phyloP scores from a whole-genome alignment of 441 rosid species.

The Populus tomentosa region DNA sequence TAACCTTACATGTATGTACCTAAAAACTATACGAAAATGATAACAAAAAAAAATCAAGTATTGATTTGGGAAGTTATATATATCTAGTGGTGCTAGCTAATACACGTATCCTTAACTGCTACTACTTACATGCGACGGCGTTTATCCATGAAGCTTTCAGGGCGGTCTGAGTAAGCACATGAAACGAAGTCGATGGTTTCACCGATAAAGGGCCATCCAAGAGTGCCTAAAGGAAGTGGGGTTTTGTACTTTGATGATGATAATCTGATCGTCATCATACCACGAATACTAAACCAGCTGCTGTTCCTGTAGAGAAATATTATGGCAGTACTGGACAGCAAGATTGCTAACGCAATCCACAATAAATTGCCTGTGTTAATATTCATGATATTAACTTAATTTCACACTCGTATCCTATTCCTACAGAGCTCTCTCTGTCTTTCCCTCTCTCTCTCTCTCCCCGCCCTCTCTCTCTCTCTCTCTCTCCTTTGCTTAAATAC shows the following conservation, averaged over 20 bases:
- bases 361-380: constrained; percentile 30
- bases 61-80: too few species aligned
- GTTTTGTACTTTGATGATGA: constrained; percentile 25
- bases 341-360: constrained; percentile 28
- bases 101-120: background rate
- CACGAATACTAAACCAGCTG: constrained; percentile 10
- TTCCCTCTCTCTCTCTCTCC: background rate
- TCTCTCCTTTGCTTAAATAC: constrained; percentile 21
- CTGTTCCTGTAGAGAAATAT: constrained; percentile 30
- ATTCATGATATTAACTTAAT: background rate
- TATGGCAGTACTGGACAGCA: constrained; percentile 25
- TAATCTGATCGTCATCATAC: constrained; percentile 13
- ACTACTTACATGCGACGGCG: constrained; percentile 62
- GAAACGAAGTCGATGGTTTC: constrained; percentile 87
- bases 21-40: background rate
- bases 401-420: background rate
- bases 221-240: constrained; percentile 60
- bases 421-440: background rate
- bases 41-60: too few species aligned
- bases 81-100: background rate
- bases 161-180: constrained; percentile 79
- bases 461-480: constrained; percentile 8
- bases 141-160: constrained; percentile 84
- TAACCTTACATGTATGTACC: background rate
- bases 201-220: constrained; percentile 89